Evolutionary conservation across 1,284 basidiomycete species (phyloP).

Genomic region (Dichomitus squalens): DNA sequence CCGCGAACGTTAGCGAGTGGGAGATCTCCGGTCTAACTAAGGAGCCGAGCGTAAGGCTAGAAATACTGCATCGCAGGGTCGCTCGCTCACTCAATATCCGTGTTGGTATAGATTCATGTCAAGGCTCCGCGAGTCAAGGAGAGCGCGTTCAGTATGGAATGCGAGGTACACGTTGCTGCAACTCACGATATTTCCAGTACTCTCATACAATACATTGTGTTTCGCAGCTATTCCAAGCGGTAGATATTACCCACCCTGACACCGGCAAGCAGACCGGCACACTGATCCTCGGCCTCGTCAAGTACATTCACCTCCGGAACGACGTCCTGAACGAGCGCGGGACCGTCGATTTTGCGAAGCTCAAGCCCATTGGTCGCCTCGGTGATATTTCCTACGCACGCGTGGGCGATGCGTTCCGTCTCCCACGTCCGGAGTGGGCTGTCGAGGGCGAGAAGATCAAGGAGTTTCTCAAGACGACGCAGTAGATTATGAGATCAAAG

Average conservation of each 20-base stretch:
- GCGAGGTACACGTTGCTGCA: slow-evolving; percentile 46
- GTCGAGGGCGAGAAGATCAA: slow-evolving; percentile 23
- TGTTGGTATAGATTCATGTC: slow-evolving; percentile 38
- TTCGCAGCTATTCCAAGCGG: slow-evolving; percentile 52
- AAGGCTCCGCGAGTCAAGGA: slow-evolving; percentile 71
- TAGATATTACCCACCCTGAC: slow-evolving; percentile 52
- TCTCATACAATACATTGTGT: background rate
- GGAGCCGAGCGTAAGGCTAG: slow-evolving; percentile 49
- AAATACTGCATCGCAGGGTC: background rate
- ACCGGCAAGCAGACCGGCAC: slow-evolving; percentile 50
- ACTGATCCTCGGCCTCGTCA: slow-evolving; percentile 66
- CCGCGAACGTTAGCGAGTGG: slow-evolving; percentile 73
- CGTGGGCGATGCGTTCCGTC: slow-evolving; percentile 55
- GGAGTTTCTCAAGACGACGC: slow-evolving; percentile 15
- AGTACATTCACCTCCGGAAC: slow-evolving; percentile 60
- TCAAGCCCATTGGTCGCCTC: slow-evolving; percentile 61
- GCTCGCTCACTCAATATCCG: background rate
- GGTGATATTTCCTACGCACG: slow-evolving; percentile 66
- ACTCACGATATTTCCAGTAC: background rate
- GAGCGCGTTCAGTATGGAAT: slow-evolving; percentile 76
- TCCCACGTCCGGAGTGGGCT: slow-evolving; percentile 61
- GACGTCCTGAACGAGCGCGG: slow-evolving; percentile 50
- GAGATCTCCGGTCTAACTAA: slow-evolving; percentile 70
- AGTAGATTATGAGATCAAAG: background rate
- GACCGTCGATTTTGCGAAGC: slow-evolving; percentile 59